These are phyloP conservation scores for Diaporthe amygdali DNA, from an alignment of 2,329 filamentous ascomycete genomes.

Conservation along the genomic window DNA sequence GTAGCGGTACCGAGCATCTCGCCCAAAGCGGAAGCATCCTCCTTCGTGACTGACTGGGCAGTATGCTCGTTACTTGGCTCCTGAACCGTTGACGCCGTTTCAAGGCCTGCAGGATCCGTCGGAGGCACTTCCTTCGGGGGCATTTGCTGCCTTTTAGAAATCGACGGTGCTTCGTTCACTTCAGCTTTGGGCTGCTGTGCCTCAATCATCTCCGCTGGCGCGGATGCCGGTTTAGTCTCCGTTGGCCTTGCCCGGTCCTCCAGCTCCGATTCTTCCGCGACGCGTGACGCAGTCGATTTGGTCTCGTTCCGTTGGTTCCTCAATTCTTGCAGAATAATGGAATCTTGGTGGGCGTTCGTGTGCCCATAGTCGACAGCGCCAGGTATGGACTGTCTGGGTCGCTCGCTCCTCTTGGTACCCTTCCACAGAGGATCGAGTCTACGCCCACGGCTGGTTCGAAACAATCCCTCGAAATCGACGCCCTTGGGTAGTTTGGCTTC, in stretches of 20 bases:
- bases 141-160: not conserved
- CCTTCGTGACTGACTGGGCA: slow-evolving; percentile 18
- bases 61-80: not conserved
- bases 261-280: not conserved
- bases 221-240: not conserved
- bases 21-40: slow-evolving; percentile 32
- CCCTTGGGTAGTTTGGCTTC: slow-evolving; percentile 3
- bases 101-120: not conserved
- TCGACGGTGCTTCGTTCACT: not conserved
- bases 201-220: not conserved
- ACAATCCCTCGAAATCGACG: slow-evolving; percentile 19
- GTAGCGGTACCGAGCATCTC: slow-evolving; percentile 30
- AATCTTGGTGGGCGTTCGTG: not conserved
- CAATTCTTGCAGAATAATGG: slow-evolving; percentile 12
- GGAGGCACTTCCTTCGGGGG: not conserved
- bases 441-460: slow-evolving; percentile 21
- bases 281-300: not conserved
- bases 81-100: not conserved
- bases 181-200: not conserved
- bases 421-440: slow-evolving; percentile 23
- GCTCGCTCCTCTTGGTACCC: slow-evolving; percentile 13
- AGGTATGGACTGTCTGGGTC: slow-evolving; percentile 2
- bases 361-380: slow-evolving; percentile 4
- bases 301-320: not conserved
- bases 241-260: not conserved